These are phyloP conservation scores for Salix exigua DNA, from an alignment of 345 rosid genomes.

Conservation along the genomic window DNA sequence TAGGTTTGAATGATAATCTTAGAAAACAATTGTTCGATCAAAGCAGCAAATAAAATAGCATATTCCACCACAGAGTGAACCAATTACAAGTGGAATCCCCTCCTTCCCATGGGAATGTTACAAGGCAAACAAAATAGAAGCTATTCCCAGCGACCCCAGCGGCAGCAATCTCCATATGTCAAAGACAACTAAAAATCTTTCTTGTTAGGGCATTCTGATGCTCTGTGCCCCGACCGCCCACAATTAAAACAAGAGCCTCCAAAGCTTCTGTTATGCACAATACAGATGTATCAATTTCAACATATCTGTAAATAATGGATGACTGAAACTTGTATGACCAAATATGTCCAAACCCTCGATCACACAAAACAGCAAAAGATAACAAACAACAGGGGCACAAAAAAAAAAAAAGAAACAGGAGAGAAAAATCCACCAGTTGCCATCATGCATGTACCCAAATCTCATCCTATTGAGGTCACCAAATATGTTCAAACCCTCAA, in stretches of 20 bases:
- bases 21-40: neutral
- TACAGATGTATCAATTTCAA: neutral
- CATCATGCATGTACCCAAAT: neutral
- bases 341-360: neutral
- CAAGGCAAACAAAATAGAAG: slow-evolving; percentile 1
- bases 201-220: slow-evolving; percentile 77
- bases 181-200: slow-evolving; percentile 33
- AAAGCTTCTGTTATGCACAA: slow-evolving; percentile 44
- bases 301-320: neutral
- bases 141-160: slow-evolving; percentile 1
- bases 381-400: neutral
- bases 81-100: neutral
- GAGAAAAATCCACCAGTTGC: neutral
- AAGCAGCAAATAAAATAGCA: neutral
- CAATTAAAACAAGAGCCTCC: slow-evolving; percentile 87
- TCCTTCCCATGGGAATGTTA: neutral
- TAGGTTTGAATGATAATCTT: too few species aligned
- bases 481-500: neutral
- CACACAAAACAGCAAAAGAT: neutral
- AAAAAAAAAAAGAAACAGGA: too few species aligned
- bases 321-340: neutral
- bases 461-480: too few species aligned
- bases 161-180: neutral
- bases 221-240: slow-evolving; percentile 76
- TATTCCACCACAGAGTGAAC: neutral